These are phyloP conservation scores for Cucurbita pepo DNA, from an alignment of 306 rosid species.

Conservation along the genomic window DNA sequence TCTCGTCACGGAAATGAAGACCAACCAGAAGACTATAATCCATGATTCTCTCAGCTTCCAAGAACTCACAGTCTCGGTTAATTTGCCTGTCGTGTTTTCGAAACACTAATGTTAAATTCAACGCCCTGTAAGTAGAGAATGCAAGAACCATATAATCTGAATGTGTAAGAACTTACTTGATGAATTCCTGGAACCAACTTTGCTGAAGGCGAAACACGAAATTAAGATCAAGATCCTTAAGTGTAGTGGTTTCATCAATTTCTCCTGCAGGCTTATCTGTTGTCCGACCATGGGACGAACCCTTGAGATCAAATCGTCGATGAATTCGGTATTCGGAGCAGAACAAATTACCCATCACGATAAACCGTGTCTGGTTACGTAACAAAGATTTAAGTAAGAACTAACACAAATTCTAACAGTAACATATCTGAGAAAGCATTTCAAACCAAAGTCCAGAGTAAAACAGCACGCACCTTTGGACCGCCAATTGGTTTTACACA, in stretches of 20 bases:
- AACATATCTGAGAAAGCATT: not conserved
- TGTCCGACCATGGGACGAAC: conserved; percentile 88
- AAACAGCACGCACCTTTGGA: conserved; percentile 45
- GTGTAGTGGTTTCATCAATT: conserved; percentile 94
- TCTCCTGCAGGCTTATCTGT: conserved; percentile 66
- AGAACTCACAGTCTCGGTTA: conserved; percentile 74
- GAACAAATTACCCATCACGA: conserved; percentile 98
- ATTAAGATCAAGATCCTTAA: conserved; percentile 92
- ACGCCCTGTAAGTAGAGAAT: not conserved
- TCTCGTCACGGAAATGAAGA: conserved; percentile 78
- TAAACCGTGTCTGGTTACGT: conserved; percentile 65
- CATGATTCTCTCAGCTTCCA: conserved; percentile 90
- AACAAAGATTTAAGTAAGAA: not conserved
- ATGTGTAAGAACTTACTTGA: conserved; percentile 37
- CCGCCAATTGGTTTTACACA: conserved; percentile 95
- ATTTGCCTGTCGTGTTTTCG: conserved; percentile 52
- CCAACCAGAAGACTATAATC: conserved; percentile 96
- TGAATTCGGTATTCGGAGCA: conserved; percentile 92
- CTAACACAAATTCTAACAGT: not conserved
- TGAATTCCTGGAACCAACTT: conserved; percentile 49
- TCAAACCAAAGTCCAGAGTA: not conserved
- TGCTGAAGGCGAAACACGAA: conserved; percentile 66
- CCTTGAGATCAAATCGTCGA: conserved; percentile 85
- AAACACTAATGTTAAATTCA: not conserved
- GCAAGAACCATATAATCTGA: not conserved